These are phyloP conservation scores for Suhomyces atakaporum DNA, from an alignment of 1,139 yeast species.

Conservation along the genomic window DNA sequence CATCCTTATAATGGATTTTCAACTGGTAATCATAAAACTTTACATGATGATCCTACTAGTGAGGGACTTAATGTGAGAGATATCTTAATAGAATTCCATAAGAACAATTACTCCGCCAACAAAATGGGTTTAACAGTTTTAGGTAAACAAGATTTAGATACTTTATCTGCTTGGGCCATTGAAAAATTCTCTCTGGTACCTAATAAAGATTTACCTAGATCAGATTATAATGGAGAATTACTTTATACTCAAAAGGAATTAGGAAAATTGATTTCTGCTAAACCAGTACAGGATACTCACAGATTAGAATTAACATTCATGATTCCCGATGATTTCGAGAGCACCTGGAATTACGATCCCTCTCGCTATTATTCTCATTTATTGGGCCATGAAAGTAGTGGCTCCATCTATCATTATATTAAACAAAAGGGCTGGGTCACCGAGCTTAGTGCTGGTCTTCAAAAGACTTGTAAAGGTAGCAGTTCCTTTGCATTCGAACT, in stretches of 20 bases:
- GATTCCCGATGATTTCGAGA: constrained; percentile 70
- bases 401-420: constrained; percentile 71
- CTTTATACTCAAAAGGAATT: constrained; percentile 47
- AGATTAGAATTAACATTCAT: constrained; percentile 67
- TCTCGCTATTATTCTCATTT: constrained; percentile 73
- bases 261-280: constrained; percentile 60
- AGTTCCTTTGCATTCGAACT: constrained; percentile 67
- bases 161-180: constrained; percentile 67
- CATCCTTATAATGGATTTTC: constrained; percentile 80
- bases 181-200: constrained; percentile 66
- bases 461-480: constrained; percentile 67
- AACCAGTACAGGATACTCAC: constrained; percentile 81
- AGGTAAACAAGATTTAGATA: constrained; percentile 78
- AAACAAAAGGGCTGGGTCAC: constrained; percentile 80
- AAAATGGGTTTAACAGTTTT: constrained; percentile 84
- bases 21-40: constrained; percentile 68
- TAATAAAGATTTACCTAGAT: constrained; percentile 54
- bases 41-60: constrained; percentile 55
- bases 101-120: constrained; percentile 68
- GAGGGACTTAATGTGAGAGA: constrained; percentile 62
- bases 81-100: constrained; percentile 61
- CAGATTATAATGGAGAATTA: constrained; percentile 43
- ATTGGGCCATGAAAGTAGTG: constrained; percentile 89
- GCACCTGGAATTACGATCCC: constrained; percentile 69
- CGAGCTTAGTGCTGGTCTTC: constrained; percentile 73